These are phyloP conservation scores for Ophiostoma fasciatum DNA, from an alignment of 2,329 filamentous ascomycete genomes.

Conservation along the genomic window DNA sequence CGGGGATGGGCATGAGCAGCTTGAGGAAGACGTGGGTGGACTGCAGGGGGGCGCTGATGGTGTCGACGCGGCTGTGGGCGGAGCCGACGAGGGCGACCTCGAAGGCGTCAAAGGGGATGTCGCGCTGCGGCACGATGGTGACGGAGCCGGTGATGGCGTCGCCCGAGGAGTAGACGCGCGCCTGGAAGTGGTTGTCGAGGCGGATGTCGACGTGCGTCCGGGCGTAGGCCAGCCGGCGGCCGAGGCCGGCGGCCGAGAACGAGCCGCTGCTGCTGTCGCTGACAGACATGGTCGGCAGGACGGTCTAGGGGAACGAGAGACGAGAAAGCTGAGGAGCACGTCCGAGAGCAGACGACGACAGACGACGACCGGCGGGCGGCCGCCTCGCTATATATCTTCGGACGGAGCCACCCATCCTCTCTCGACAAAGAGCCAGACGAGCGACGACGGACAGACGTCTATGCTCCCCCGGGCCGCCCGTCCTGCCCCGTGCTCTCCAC, in stretches of 20 bases:
- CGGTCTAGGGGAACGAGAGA: background rate
- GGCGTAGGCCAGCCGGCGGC: slow-evolving; percentile 11
- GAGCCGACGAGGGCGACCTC: slow-evolving; percentile 38
- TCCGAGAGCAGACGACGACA: too few relatives aligned
- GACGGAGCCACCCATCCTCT: too few relatives aligned
- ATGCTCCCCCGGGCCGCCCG: too few relatives aligned
- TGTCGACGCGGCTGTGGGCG: slow-evolving; percentile 35
- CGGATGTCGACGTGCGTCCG: slow-evolving; percentile 31
- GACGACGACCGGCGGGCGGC: too few relatives aligned
- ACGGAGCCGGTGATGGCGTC: slow-evolving; percentile 35
- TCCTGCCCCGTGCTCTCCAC: too few relatives aligned
- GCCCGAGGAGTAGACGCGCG: slow-evolving; percentile 42
- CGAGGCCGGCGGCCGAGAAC: slow-evolving; percentile 6
- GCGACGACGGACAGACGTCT: too few relatives aligned
- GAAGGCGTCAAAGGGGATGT: slow-evolving; percentile 34
- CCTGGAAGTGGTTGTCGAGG: slow-evolving; percentile 37
- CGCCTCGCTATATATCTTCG: too few relatives aligned
- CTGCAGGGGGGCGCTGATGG: slow-evolving; percentile 31
- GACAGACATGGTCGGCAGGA: slow-evolving; percentile 6
- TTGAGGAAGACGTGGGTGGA: slow-evolving; percentile 40
- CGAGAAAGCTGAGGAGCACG: background rate
- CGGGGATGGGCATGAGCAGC: slow-evolving; percentile 36
- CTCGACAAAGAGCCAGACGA: too few relatives aligned
- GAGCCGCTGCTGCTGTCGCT: slow-evolving; percentile 6
- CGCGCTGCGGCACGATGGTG: slow-evolving; percentile 27